These are phyloP conservation scores for Iberis amara DNA, from an alignment of 441 rosid species.

Conservation along the genomic window DNA sequence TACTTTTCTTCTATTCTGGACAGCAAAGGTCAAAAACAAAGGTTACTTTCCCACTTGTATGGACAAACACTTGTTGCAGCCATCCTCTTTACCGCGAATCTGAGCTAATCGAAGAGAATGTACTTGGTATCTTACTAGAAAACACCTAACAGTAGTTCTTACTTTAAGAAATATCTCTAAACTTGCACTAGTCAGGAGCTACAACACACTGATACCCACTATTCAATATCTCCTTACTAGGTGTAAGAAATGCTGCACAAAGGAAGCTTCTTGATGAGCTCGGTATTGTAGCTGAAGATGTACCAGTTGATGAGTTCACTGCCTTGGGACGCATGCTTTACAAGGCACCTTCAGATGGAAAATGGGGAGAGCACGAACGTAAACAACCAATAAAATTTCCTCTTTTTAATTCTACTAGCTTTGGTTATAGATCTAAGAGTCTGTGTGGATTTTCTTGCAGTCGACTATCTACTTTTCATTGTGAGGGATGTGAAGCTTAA, in stretches of 20 bases:
- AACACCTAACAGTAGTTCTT: neutral
- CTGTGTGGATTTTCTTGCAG: slow-evolving; percentile 36
- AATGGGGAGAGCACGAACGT: neutral
- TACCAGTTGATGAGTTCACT: neutral
- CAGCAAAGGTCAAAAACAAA: slow-evolving; percentile 96
- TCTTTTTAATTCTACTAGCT: neutral
- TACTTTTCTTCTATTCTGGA: slow-evolving; percentile 1
- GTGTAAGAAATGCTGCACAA: neutral
- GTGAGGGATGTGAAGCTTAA: slow-evolving; percentile 65
- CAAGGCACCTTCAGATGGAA: neutral
- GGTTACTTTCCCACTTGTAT: slow-evolving; percentile 92
- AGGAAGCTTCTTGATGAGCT: neutral
- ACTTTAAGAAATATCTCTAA: neutral
- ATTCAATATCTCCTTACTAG: neutral
- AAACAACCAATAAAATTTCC: neutral
- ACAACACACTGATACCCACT: neutral
- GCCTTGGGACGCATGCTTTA: neutral
- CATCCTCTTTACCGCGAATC: slow-evolving; percentile 89
- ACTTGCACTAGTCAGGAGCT: neutral
- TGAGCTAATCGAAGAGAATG: slow-evolving; percentile 66
- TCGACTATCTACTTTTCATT: slow-evolving; percentile 84
- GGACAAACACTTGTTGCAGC: slow-evolving; percentile 99
- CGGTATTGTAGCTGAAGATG: neutral
- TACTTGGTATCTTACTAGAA: slow-evolving; percentile 46
- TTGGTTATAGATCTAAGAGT: neutral